Conservation (phyloP, 805 yeast species). For the Yarrowia sp. region DNA sequence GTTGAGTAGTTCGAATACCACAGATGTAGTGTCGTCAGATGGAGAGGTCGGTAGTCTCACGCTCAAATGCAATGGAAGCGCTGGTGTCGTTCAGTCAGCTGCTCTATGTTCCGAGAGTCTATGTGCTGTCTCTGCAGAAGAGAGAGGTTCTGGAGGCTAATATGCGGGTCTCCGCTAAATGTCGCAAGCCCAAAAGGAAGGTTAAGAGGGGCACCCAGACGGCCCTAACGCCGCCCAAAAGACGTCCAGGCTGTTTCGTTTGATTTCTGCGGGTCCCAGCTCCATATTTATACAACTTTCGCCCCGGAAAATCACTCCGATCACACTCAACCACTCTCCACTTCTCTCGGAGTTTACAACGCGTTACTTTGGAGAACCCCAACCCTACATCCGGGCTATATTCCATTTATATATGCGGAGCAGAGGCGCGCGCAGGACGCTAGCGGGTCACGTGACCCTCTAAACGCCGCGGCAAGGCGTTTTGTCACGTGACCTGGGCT, state of each 20-base stretch:
- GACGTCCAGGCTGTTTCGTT: too few relatives aligned
- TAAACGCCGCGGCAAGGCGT: too few relatives aligned
- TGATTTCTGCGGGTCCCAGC: neutral
- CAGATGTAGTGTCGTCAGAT: too few relatives aligned
- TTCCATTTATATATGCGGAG: too few relatives aligned
- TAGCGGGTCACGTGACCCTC: neutral
- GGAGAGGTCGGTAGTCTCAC: too few relatives aligned
- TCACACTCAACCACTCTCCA: neutral
- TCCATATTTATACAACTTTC: neutral
- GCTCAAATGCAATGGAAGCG: neutral
- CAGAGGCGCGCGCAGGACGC: too few relatives aligned
- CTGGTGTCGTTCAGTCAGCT: neutral
- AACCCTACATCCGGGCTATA: neutral
- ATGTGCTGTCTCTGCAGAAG: constrained; percentile 1
- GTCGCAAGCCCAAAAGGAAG: constrained; percentile 20
- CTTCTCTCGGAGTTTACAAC: constrained; percentile 2
- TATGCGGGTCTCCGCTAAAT: constrained; percentile 22
- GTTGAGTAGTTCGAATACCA: too few relatives aligned
- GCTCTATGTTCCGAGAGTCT: neutral
- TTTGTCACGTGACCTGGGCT: too few relatives aligned
- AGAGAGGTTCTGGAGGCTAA: constrained; percentile 6
- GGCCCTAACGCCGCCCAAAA: too few relatives aligned
- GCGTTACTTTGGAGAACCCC: constrained; percentile 14
- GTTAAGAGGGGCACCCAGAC: neutral
- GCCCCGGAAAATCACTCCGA: neutral